These are phyloP conservation scores for Trichophyton rubrum DNA, from an alignment of 2,329 filamentous ascomycete species.

Conservation along the genomic window DNA sequence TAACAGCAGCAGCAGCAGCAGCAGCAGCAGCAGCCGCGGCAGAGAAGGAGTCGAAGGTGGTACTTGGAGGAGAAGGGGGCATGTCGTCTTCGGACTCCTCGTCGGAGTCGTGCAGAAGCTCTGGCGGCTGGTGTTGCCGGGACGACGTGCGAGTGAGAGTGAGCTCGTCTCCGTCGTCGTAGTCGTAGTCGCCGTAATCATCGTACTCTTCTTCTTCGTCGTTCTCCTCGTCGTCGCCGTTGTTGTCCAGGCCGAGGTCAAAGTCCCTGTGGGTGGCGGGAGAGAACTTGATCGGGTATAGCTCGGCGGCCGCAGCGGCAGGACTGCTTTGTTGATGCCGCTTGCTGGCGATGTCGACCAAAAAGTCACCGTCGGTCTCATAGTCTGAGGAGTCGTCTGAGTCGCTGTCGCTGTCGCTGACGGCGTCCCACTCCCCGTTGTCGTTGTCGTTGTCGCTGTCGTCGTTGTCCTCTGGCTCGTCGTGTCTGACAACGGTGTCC, in stretches of 20 bases:
- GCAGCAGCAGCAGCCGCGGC: not conserved
- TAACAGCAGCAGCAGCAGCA: not conserved
- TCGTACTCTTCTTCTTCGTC: slow-evolving; percentile 23
- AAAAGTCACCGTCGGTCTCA: slow-evolving; percentile 25
- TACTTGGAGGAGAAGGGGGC: slow-evolving; percentile 53
- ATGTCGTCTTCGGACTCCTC: slow-evolving; percentile 55
- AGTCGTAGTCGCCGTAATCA: slow-evolving; percentile 8
- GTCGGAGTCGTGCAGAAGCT: slow-evolving; percentile 46
- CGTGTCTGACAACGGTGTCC: slow-evolving; percentile 62
- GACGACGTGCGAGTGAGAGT: slow-evolving; percentile 58
- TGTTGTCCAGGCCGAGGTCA: slow-evolving; percentile 19
- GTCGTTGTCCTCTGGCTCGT: slow-evolving; percentile 34
- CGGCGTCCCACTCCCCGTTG: slow-evolving; percentile 38
- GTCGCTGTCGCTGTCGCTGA: slow-evolving; percentile 42
- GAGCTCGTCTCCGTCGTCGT: slow-evolving; percentile 47
- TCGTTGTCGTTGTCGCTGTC: slow-evolving; percentile 35
- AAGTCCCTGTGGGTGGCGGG: not conserved
- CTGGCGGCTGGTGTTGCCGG: slow-evolving; percentile 39
- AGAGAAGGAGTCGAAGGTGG: slow-evolving; percentile 47
- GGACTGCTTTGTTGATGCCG: not conserved
- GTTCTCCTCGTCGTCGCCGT: slow-evolving; percentile 38
- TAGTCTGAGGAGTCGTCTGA: slow-evolving; percentile 26
- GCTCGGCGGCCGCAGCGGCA: not conserved
- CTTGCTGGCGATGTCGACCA: not conserved
- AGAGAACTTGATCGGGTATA: not conserved